Base-by-base conservation (phyloP, 2,329 filamentous ascomycete genomes). In the Teratosphaeriaceae sp. region DNA sequence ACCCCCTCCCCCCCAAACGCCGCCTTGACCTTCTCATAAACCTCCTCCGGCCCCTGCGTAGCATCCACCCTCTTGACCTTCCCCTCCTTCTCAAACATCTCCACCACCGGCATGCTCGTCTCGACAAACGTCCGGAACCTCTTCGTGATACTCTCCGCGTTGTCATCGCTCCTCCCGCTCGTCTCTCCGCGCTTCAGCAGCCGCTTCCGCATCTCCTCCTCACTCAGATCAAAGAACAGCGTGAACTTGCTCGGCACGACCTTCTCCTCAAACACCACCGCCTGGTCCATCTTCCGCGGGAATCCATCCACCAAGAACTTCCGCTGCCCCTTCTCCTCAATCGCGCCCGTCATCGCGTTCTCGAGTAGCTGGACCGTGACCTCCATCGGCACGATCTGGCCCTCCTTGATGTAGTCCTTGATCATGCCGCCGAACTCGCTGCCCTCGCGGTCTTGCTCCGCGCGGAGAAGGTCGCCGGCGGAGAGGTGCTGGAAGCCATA, bases 361-460 rank as follows among this genome's bases (percentile, higher is more conserved):
- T 96, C 89, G 33, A 98, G 78, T 26, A 98, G 71, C 58, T 89
- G 84, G 46, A 98, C 84, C 4, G 92, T 98, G 39, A 97, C 88
- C 67, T 97, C 90, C 87, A 95, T 94, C n/a, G 92, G 92, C 51
- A 98, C 92, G 65, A 98, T 98, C 56, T 81, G 81, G 46, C 92
- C 92, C 64, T 98, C 84, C 62, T 84, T 86, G 74, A 98, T 98
- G 72, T 92, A 89, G 56, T 84, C 78, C 64, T 84, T 84, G 76
- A 98, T 98, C 70, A 97, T 76, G 53, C 88, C 80, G 63, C 92
- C 92, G 65, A 94, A 97, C 67, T 96, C 75, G 52, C 82, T 88
- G 45, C 87, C 89, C 0, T 79, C 76, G 3, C 90, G 85, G 60
- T 90, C 76, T 70, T 97, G 92, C 72, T 98, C 92, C 50, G 88